Conservation (phyloP, 2,329 filamentous ascomycete genomes). For the Colletotrichum camelliae region DNA sequence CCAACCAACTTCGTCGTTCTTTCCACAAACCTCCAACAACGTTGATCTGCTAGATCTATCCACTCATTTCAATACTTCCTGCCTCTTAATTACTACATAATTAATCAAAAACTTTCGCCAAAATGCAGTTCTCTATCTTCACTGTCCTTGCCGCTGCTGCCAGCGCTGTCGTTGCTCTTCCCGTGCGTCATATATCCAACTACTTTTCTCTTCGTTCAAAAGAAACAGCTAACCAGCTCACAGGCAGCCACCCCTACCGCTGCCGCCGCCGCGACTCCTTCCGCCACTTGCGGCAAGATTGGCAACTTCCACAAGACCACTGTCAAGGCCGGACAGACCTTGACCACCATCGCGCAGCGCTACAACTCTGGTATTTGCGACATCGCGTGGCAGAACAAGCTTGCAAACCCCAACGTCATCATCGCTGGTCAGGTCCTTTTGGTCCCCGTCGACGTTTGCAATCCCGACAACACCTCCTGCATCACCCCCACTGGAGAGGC, state of each 20-base stretch:
- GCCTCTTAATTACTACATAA: not conserved
- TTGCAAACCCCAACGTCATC: conserved; percentile 4
- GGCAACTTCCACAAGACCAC: conserved; percentile 1
- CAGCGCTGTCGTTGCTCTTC: not conserved
- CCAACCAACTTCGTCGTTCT: not conserved
- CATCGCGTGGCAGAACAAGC: not conserved
- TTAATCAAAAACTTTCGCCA: not conserved
- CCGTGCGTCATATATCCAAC: not conserved
- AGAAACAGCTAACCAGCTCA: not conserved
- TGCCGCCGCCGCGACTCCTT: not conserved
- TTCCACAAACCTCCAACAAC: not conserved
- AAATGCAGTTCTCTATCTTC: conserved; percentile 1
- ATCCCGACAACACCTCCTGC: conserved; percentile 7
- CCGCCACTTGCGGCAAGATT: not conserved
- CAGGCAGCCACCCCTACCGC: not conserved
- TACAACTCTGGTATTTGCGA: conserved; percentile 11
- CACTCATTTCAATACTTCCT: not conserved
- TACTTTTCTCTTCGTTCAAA: not conserved
- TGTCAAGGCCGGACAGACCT: not conserved
- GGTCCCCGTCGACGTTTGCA: not conserved
- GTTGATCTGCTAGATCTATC: not conserved
- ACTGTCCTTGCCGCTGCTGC: not conserved
- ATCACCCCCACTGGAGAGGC: not conserved
- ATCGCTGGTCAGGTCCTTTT: not conserved
- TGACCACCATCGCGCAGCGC: not conserved